phyloP scores from a whole-genome alignment of 257 asterid species.

The Ophiorrhiza pumila region DNA sequence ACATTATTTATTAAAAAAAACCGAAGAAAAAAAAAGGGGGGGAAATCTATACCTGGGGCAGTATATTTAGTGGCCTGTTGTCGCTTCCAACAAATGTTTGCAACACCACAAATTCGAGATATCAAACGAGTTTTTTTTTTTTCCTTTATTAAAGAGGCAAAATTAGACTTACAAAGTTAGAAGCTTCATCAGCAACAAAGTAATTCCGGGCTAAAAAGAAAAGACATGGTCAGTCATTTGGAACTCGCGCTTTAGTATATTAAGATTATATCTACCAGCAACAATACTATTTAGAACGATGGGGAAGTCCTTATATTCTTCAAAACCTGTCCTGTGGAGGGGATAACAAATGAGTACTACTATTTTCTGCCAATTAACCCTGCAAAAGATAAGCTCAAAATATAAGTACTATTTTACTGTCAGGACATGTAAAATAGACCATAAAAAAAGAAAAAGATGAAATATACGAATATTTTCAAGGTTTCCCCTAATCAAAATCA shows the following conservation, averaged over 20 bases:
- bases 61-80: constrained; percentile 59
- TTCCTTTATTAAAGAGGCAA: neutral
- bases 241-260: too few relatives aligned
- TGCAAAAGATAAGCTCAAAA: constrained; percentile 27
- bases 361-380: constrained; percentile 45
- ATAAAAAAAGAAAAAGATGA: too few relatives aligned
- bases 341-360: constrained; percentile 47
- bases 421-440: too few relatives aligned
- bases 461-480: too few relatives aligned
- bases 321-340: constrained; percentile 89
- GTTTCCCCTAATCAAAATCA: too few relatives aligned
- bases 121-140: constrained; percentile 12
- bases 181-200: constrained; percentile 57
- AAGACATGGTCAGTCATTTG: constrained; percentile 11
- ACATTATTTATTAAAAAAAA: constrained; percentile 2
- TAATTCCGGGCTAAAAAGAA: constrained; percentile 52
- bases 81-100: constrained; percentile 73
- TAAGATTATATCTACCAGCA: constrained; percentile 74
- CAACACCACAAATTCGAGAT: constrained; percentile 18
- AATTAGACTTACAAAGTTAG: constrained; percentile 55
- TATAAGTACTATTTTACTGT: too few relatives aligned
- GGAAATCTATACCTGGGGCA: constrained; percentile 61
- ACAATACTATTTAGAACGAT: constrained; percentile 62
- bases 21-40: constrained; percentile 2
- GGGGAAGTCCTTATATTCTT: constrained; percentile 80